These are phyloP conservation scores for Oldenlandia corymbosa DNA, from an alignment of 257 asterid species.

Conservation along the genomic window DNA sequence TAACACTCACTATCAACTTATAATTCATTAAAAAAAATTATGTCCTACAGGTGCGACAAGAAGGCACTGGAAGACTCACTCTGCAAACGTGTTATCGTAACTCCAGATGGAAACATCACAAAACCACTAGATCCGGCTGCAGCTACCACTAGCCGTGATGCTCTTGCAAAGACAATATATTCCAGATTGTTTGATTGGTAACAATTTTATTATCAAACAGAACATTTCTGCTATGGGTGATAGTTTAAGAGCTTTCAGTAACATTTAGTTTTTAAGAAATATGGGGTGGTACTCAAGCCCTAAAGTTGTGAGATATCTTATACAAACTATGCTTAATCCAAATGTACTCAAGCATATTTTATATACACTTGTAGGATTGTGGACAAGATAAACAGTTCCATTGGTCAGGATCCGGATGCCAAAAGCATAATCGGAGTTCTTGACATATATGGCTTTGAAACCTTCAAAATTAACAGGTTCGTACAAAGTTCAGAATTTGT, in stretches of 20 bases:
- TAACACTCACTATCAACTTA: slow-evolving; percentile 9
- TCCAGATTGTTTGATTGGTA: slow-evolving; percentile 97
- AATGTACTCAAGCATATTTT: slow-evolving; percentile 5
- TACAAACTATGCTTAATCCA: background rate
- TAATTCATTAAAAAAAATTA: slow-evolving; percentile 8
- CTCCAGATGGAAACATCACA: slow-evolving; percentile 93
- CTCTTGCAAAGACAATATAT: slow-evolving; percentile 83
- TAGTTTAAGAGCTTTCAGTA: background rate
- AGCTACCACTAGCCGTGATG: slow-evolving; percentile 89
- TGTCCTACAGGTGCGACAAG: slow-evolving; percentile 56
- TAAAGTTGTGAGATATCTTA: no score
- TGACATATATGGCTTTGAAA: slow-evolving; percentile 92
- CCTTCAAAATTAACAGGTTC: slow-evolving; percentile 91
- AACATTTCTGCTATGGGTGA: background rate
- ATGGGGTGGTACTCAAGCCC: no score
- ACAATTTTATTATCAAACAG: slow-evolving; percentile 6
- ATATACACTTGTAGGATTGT: slow-evolving; percentile 62
- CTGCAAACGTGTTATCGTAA: slow-evolving; percentile 84
- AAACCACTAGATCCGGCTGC: slow-evolving; percentile 87
- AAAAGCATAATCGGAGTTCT: slow-evolving; percentile 89
- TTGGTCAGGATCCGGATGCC: slow-evolving; percentile 88
- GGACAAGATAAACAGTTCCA: slow-evolving; percentile 86
- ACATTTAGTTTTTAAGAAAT: background rate
- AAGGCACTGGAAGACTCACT: slow-evolving; percentile 80
- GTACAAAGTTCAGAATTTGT: background rate